Evolutionary conservation across 2,329 filamentous ascomycete genomes (phyloP), one percentile per base, ranked within the genome.

Genomic region (Domatiomyces globalis): DNA sequence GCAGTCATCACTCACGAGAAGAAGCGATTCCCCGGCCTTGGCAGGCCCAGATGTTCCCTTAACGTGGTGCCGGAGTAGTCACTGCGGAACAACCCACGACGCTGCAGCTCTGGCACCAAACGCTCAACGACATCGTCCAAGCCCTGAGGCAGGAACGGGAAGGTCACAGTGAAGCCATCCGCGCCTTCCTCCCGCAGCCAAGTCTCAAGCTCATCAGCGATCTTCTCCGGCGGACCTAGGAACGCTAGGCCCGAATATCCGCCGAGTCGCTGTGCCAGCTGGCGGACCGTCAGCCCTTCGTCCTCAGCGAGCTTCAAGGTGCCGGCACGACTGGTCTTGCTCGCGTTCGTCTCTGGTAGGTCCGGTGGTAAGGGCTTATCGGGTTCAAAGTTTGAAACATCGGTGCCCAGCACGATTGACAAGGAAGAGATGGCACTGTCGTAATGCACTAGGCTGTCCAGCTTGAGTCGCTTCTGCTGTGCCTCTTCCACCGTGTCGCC

Each of bases 61-160:
- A 78, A 60, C 1, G 75, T 78, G 1, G 66, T 69, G 1, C 75
- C 76, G 46, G 71, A 65, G 56, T 79, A 78, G 1, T 78, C 75
- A 5, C 67, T 56, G 4, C 75, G 64, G 60, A 77, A 78, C 1
- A 78, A 53, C 0, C 74, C 74, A 22, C 75, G 67, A 4, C 68
- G 66, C 60, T 77, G 73, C 50, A 78, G 57, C 59, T 76, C 74
- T 0, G 74, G 74, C 7, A 78, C 63, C 50, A 78, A 56, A 2
- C 62, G 64, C 45, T 73, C 60, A 0, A 66, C 67, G 5, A 77
- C 71, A 57, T 73, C 74, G 17, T 76, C 71, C 42, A 77, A 54
- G 0, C 74, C 74, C 52, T 77, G 67, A 0, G 73, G 74, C 45
- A 77, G 48, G 58, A 72, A 76, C 0, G 74, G 75, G 36, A 75